These are phyloP conservation scores for Komagataella kurtzmanii DNA, from an alignment of 805 yeast genomes.

Conservation along the genomic window DNA sequence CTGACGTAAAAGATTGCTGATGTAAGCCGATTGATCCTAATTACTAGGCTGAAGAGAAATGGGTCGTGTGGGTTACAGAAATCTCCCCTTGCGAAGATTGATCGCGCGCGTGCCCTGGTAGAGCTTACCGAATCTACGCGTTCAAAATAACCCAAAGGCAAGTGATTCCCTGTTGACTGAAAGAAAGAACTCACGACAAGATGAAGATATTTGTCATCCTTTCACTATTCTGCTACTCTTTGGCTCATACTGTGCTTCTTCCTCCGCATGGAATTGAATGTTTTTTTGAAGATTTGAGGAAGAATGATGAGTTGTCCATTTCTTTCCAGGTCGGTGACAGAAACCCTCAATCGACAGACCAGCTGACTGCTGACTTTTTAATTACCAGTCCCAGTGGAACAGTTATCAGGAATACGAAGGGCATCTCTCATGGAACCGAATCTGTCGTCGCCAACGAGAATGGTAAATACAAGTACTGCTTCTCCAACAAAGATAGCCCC, in stretches of 20 bases:
- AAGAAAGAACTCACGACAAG: background rate
- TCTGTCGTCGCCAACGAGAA: constrained; percentile 45
- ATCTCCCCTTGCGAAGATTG: background rate
- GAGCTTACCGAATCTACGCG: background rate
- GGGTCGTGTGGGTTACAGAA: background rate
- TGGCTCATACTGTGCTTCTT: constrained; percentile 71
- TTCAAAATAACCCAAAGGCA: background rate
- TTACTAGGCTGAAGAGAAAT: background rate
- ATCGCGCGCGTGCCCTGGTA: background rate
- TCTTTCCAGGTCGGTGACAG: constrained; percentile 91
- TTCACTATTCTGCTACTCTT: constrained; percentile 7
- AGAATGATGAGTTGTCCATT: constrained; percentile 77
- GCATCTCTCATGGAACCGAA: constrained; percentile 72
- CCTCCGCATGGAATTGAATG: constrained; percentile 82
- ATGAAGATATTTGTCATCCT: background rate
- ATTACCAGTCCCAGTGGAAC: constrained; percentile 27
- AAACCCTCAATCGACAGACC: constrained; percentile 56
- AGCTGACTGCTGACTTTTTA: constrained; percentile 54
- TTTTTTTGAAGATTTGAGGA: constrained; percentile 71
- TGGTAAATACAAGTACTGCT: constrained; percentile 83
- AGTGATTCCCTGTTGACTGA: background rate
- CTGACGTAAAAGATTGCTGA: background rate
- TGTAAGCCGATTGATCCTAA: background rate
- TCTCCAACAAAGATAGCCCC: constrained; percentile 71
- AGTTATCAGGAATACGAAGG: constrained; percentile 33